Base-by-base conservation (phyloP, 2,329 filamentous ascomycete genomes). In the Pleomassaria siparia region DNA sequence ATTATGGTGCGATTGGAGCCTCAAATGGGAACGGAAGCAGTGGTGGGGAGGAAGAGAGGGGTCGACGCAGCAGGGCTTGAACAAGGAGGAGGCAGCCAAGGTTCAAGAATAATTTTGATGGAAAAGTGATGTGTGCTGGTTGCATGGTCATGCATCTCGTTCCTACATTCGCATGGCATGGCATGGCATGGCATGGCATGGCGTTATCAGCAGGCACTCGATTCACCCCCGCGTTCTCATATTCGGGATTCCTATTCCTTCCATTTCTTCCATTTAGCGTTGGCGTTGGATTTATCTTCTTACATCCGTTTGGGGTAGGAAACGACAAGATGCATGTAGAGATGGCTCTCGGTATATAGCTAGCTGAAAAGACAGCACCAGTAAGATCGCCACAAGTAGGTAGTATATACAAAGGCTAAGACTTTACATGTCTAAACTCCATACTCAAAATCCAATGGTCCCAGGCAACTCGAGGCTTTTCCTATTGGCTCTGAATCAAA, bases 1-100 rank as follows among this genome's bases (percentile, higher is more conserved):
- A 62, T 37, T 66, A 64, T 52, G 63, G 63, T 2, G 43, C 53
- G 6, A 51, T 62, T 26, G 40, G n/a, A 24, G 50, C 50, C 35
- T 47, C 47, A 18, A 29, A 22, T 21, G 49, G 21, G 42, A 43
- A 50, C 44, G 45, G 42, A 26, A 50, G 43, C 20, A 51, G 36
- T 40, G 51, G 45, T 22, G 37, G 12, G 15, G 43, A 45, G 11
- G 43, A 39, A 16, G 15, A 30, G 33, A 39, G 33, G 12, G 43
- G 33, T n/a, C 15, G 33, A n/a, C 8, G 43, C 7, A n/a, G 5
- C 6, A 35, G 32, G 15, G 13, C 9, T 45, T 35, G 24, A 29
- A 20, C n/a, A 26, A 26, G 18, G 12, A 20, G 21, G 18, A 26
- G 18, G 12, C 4, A 13, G 20, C 22, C 26, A 9, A 18, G 15